Percentiles rank a stretch among this genome's conserved stretches.
These are phyloP conservation scores for Talaromyces verruculosus DNA, from an alignment of 2,329 filamentous ascomycete genomes.

Conservation along the genomic window DNA sequence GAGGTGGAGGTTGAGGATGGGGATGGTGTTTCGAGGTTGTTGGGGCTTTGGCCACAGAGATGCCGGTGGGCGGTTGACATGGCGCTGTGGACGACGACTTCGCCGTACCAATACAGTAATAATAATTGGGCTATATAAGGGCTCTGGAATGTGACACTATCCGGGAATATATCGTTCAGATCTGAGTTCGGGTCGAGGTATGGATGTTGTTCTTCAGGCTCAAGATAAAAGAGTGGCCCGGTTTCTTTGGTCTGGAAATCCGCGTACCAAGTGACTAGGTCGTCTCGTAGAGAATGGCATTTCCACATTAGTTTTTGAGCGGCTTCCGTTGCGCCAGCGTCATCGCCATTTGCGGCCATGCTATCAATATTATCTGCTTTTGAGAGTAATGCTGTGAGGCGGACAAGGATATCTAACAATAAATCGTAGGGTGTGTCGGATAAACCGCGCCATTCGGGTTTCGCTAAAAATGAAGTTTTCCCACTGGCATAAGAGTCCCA, in stretches of 20 bases:
- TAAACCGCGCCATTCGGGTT: constrained; percentile 20
- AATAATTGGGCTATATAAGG: constrained; percentile 20
- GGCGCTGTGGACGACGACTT: constrained; percentile 21
- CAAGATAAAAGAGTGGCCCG: constrained; percentile 18
- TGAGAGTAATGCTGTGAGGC: constrained; percentile 16
- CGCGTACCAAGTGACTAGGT: constrained; percentile 18
- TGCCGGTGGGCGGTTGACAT: constrained; percentile 18
- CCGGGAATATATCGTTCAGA: constrained; percentile 18
- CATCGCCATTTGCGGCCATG: neutral
- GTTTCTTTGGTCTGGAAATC: constrained; percentile 19
- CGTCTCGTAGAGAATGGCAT: constrained; percentile 17
- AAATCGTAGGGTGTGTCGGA: constrained; percentile 21
- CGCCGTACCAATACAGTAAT: constrained; percentile 21
- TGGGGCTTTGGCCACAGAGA: neutral
- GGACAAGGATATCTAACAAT: constrained; percentile 20
- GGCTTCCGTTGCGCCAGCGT: neutral
- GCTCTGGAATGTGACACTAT: constrained; percentile 18
- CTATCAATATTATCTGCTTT: constrained; percentile 20
- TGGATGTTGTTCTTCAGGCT: constrained; percentile 21
- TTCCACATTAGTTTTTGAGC: constrained; percentile 13
- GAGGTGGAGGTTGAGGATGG: neutral
- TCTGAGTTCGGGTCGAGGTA: constrained; percentile 19
- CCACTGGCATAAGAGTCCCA: constrained; percentile 21
- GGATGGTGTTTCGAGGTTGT: neutral
- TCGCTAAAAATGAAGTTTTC: constrained; percentile 19